phyloP scores from a whole-genome alignment of 768 basidiomycete genomes.

The Pleurotus citrinopileatus region DNA sequence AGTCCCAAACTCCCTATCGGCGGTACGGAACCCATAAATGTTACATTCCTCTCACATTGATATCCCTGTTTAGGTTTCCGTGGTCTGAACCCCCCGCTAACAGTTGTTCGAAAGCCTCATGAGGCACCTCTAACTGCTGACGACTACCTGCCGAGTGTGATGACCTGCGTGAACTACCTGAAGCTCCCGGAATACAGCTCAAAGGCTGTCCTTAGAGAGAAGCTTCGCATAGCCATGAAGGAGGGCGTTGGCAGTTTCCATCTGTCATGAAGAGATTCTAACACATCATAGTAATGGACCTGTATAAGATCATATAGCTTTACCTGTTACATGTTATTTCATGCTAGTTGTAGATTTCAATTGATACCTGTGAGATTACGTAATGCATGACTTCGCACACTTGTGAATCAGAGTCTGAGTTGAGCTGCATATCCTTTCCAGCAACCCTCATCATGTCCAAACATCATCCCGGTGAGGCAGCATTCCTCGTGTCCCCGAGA shows the following conservation, averaged over 20 bases:
- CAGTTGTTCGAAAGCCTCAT: constrained; percentile 96
- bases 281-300: constrained; percentile 12
- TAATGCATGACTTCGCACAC: no score
- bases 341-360: no score
- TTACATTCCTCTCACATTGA: not conserved
- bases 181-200: constrained; percentile 96
- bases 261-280: constrained; percentile 61
- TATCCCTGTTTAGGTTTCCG: constrained; percentile 68
- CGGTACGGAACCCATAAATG: constrained; percentile 55
- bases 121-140: constrained; percentile 89
- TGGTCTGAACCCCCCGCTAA: constrained; percentile 89
- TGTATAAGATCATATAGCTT: constrained; percentile 12
- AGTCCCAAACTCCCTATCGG: constrained; percentile 96
- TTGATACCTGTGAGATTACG: no score
- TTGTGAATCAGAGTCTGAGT: not conserved
- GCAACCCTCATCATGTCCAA: constrained; percentile 65
- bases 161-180: constrained; percentile 98
- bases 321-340: no score
- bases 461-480: constrained; percentile 73
- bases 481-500: not conserved
- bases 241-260: constrained; percentile 98
- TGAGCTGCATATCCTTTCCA: not conserved
- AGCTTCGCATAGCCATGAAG: constrained; percentile 79
- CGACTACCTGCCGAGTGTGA: constrained; percentile 94
- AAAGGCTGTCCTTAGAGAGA: constrained; percentile 80